Conservation (phyloP, 495 filamentous ascomycete genomes). For the Neurospora cerealis region DNA sequence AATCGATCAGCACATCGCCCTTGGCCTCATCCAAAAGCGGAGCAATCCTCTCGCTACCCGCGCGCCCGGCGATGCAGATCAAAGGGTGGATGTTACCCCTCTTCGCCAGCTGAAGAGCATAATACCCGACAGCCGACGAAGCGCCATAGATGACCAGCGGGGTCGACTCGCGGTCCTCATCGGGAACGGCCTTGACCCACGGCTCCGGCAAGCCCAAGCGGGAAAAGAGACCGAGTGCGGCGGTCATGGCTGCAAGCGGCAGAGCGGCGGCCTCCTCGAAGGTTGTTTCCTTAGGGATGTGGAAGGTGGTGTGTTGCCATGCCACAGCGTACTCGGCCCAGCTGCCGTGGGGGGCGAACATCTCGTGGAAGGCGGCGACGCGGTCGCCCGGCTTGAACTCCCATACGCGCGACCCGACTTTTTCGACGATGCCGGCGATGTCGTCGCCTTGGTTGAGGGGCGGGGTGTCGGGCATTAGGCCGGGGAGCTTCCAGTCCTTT, state of each 20-base stretch:
- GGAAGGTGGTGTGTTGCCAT: slow-evolving; percentile 57
- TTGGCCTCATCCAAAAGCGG: slow-evolving; percentile 49
- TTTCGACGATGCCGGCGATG: slow-evolving; percentile 58
- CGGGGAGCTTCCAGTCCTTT: slow-evolving; percentile 62
- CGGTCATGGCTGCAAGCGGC: slow-evolving; percentile 66
- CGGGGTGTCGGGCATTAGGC: background rate
- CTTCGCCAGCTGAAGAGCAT: slow-evolving; percentile 56
- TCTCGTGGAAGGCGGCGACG: slow-evolving; percentile 61
- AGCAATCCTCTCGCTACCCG: slow-evolving; percentile 42
- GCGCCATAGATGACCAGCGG: slow-evolving; percentile 57
- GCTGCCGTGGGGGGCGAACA: slow-evolving; percentile 40
- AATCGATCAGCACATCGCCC: slow-evolving; percentile 64
- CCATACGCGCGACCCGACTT: slow-evolving; percentile 48
- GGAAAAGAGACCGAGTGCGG: slow-evolving; percentile 53
- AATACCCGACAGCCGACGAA: slow-evolving; percentile 56
- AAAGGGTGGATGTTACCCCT: slow-evolving; percentile 62
- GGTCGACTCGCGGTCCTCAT: slow-evolving; percentile 8
- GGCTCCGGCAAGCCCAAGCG: slow-evolving; percentile 53
- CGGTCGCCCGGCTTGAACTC: slow-evolving; percentile 59
- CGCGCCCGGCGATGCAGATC: slow-evolving; percentile 57
- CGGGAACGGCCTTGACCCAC: slow-evolving; percentile 35
- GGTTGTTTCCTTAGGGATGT: slow-evolving; percentile 49
- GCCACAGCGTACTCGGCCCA: slow-evolving; percentile 66
- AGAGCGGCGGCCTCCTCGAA: slow-evolving; percentile 70
- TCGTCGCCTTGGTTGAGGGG: slow-evolving; percentile 57